Percentiles rank a stretch among this genome's conserved stretches.
Evolutionary conservation across 768 basidiomycete genomes (phyloP).

Genomic region (Rhodotorula graminis): DNA sequence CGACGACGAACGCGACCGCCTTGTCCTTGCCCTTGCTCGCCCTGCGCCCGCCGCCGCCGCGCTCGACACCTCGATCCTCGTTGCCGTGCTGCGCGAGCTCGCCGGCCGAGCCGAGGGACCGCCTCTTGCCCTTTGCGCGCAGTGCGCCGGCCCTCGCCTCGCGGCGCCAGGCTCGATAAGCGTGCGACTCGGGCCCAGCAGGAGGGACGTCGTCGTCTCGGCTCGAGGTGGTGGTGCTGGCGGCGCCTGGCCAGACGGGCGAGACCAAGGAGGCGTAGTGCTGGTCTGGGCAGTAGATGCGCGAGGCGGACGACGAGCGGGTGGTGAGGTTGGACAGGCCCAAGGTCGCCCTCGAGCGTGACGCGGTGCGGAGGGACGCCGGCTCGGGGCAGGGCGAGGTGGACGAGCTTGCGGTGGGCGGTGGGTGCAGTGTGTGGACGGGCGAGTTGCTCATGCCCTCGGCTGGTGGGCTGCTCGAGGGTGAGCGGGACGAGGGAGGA

Average conservation of each 20-base stretch:
- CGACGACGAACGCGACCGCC: constrained; percentile 33
- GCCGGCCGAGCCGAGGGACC: neutral
- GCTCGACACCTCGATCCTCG: neutral
- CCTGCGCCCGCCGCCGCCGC: neutral
- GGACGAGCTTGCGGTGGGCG: no score
- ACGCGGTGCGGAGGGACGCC: neutral
- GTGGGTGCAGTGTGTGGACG: no score
- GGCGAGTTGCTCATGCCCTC: neutral
- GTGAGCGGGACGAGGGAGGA: no score
- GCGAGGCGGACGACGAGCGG: neutral
- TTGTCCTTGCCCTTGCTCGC: constrained; percentile 17
- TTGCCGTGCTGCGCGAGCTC: neutral
- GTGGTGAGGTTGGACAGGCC: neutral
- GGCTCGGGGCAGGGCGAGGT: neutral
- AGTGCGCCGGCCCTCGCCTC: neutral
- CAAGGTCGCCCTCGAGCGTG: neutral
- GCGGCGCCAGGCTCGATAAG: neutral
- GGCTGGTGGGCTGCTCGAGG: no score
- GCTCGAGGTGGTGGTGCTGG: neutral
- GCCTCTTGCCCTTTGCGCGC: neutral
- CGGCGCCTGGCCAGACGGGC: neutral
- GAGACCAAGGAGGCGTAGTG: neutral
- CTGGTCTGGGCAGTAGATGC: neutral
- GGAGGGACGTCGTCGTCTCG: neutral
- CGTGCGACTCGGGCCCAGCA: neutral